Percentiles rank a stretch among this genome's conserved stretches.
phyloP scores from a whole-genome alignment of 108 stramenopile species.

The Nannochloropsis salina region DNA sequence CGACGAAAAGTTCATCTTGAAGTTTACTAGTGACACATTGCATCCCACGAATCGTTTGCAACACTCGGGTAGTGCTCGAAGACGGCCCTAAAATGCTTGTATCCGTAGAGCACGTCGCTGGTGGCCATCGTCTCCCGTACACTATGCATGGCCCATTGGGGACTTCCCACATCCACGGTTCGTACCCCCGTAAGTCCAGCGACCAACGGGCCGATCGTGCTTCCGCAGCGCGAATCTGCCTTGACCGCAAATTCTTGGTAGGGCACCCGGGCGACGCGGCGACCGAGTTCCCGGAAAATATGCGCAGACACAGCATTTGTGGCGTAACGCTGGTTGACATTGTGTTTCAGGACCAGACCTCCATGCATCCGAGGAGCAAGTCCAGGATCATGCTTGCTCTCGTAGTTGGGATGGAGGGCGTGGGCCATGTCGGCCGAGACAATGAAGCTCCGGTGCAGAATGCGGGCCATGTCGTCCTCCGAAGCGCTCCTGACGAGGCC shows the following conservation, averaged over 20 bases:
- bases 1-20: no score
- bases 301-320: slow-evolving; percentile 79
- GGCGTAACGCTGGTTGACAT: slow-evolving; percentile 91
- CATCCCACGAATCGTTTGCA: not conserved
- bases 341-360: slow-evolving; percentile 96
- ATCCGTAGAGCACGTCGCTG: slow-evolving; percentile 38
- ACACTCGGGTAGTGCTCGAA: not conserved
- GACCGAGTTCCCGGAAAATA: slow-evolving; percentile 74
- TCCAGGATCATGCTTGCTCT: slow-evolving; percentile 78
- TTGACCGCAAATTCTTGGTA: slow-evolving; percentile 85
- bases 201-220: slow-evolving; percentile 92
- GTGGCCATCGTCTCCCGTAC: slow-evolving; percentile 47
- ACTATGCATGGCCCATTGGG: slow-evolving; percentile 89
- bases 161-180: slow-evolving; percentile 90
- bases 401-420: slow-evolving; percentile 95
- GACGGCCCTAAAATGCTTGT: slow-evolving; percentile 35
- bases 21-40: not conserved
- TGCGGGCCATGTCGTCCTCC: slow-evolving; percentile 22
- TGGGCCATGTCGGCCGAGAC: slow-evolving; percentile 90
- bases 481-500: not conserved
- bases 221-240: slow-evolving; percentile 88
- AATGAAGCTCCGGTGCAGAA: slow-evolving; percentile 63
- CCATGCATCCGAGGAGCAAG: slow-evolving; percentile 85
- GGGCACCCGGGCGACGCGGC: slow-evolving; percentile 57
- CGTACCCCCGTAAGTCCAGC: slow-evolving; percentile 76